Base-by-base conservation (phyloP, 78 protist genomes). In the Chrysochromulina parva region DNA sequence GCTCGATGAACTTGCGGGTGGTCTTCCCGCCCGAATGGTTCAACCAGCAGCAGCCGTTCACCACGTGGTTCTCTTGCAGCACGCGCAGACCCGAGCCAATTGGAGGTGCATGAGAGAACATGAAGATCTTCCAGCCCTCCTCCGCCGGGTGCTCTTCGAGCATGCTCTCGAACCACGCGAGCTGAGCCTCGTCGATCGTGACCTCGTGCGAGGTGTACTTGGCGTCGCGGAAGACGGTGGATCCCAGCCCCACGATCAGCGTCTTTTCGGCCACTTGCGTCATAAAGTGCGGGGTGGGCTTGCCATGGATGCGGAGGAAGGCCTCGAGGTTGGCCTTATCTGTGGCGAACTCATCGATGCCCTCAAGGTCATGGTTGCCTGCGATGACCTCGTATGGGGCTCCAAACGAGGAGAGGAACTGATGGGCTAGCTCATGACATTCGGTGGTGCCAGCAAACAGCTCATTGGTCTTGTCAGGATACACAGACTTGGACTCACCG, bases 41-140 rank as follows among this genome's bases (percentile, higher is more conserved):
- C n/a, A 73, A 55, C 86, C 86, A 80, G 53, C 38, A 9, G 86
- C 86, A 80, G n/a, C 86, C 86, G 60, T 80, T 80, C 57, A 10
- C 22, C 17, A 80, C 22, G 86, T 80, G 86, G 10, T 17, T 20
- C 7, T 20, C 62, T 38, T 80, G 86, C 50, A 80, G 86, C 86
- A 53, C 60, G 26, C 86, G 86, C 7, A 80, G 86, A 60, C 86
- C 86, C 19, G 50, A 54, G 57, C 86, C 86, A 19, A 38, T 52
- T n/a, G 60, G 57, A 2, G 86, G 86, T 3, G 86, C 86, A n/a
- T 80, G 86, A 0, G 86, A 48, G 86, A 80, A 80, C 20, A 80
- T 60, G 48, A 80, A 20, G 50, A 80, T n/a, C 26, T 47, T 24
- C 86, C 86, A 80, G 28, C 86, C 86, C 14, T 80, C 86, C 16